phyloP scores from a whole-genome alignment of 495 filamentous ascomycete genomes.

The Aspergillus homomorphus region DNA sequence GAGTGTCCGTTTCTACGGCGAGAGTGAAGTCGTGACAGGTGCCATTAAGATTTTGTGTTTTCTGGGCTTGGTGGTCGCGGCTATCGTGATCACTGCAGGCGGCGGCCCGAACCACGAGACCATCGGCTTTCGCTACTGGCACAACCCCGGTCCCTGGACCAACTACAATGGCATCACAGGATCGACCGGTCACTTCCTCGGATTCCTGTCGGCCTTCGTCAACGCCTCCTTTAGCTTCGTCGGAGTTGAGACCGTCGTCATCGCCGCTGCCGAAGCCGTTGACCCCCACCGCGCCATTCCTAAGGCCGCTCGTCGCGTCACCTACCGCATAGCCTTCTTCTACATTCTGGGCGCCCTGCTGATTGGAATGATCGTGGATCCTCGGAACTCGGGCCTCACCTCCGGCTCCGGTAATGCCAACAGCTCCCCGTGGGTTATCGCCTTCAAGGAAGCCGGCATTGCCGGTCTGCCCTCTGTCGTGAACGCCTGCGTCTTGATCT shows the following conservation, averaged over 20 bases:
- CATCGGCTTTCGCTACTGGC: slow-evolving; percentile 71
- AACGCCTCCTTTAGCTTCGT: slow-evolving; percentile 53
- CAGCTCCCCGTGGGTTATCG: slow-evolving; percentile 57
- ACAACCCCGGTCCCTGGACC: slow-evolving; percentile 43
- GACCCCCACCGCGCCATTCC: slow-evolving; percentile 76
- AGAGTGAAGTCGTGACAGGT: slow-evolving; percentile 71
- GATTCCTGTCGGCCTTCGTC: slow-evolving; percentile 44
- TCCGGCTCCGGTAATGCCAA: slow-evolving; percentile 42
- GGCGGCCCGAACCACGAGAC: slow-evolving; percentile 58
- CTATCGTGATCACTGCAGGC: slow-evolving; percentile 66
- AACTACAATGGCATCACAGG: slow-evolving; percentile 35
- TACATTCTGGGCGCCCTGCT: slow-evolving; percentile 59
- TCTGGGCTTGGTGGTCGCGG: slow-evolving; percentile 63
- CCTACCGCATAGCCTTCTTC: slow-evolving; percentile 83
- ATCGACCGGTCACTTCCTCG: slow-evolving; percentile 40
- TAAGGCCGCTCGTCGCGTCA: slow-evolving; percentile 75
- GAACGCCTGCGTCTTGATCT: slow-evolving; percentile 70
- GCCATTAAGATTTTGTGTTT: slow-evolving; percentile 75
- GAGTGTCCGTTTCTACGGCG: slow-evolving; percentile 66
- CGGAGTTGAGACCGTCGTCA: slow-evolving; percentile 67
- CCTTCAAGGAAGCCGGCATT: slow-evolving; percentile 59
- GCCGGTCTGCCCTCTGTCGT: slow-evolving; percentile 69
- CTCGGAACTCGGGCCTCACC: slow-evolving; percentile 52
- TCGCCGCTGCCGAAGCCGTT: slow-evolving; percentile 79
- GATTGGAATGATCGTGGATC: slow-evolving; percentile 52